Base-by-base conservation (phyloP, 2,329 filamentous ascomycete genomes). In the Penicillium thymicola region DNA sequence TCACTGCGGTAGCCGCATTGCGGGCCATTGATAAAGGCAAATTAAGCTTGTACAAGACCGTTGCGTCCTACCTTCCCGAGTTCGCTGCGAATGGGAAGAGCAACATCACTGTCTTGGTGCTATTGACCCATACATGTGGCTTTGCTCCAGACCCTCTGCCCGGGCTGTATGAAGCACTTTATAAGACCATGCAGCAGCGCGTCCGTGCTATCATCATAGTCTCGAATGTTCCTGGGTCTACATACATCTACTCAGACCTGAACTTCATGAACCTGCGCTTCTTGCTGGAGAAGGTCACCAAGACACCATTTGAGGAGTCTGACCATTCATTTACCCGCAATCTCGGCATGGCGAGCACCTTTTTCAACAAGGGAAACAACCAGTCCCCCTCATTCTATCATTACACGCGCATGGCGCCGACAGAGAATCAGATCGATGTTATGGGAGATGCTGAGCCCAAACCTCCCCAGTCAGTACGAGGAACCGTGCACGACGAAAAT, bases 1-100 rank as follows among this genome's bases (percentile, higher is more conserved):
- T 73, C 50, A 74, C 72, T n/a, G 65, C 71, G 0, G 63, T 43
- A 23, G 48, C 48, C 9, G 48, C 21, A 23, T 18, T 51, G 37
- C 37, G 48, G 4, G 48, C 37, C 14, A 42, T 51, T 8, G 48
- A 51, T 2, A 37, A 51, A 14, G 37, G 5, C 2, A 32, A 32
- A 27, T 18, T 51, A 10, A 34, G 18, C 27, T 25, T 51, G 37
- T 2, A 42, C 9, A 25, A 42, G 4, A 34, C 9, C 14, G 27
- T 51, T 14, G 48, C 48, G 3, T 32, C 27, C 9, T 51, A 51
- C 11, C 13, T 51, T 13, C 37, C 48, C 6, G 37, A 34, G 14
- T 43, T 51, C 18, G 48, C 48, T 1, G 9, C 14, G 14, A 51
- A 43, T 18, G 48, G 48, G 16, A 51, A 32, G 11, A 34, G 16